Evolutionary conservation across 768 basidiomycete species (phyloP).

Genomic region (Podaxis rugospora): DNA sequence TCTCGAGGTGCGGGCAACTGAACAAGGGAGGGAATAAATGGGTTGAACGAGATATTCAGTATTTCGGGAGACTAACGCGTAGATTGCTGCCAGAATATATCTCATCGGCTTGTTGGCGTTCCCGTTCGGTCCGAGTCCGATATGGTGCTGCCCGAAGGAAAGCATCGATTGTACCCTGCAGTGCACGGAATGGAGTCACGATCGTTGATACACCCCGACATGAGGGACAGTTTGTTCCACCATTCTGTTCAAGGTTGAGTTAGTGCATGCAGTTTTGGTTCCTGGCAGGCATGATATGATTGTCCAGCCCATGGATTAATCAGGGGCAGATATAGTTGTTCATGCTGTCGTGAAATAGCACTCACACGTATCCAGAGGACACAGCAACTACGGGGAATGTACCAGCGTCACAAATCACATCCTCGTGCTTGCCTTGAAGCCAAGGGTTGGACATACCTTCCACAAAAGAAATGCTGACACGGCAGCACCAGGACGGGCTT

Average conservation of each 20-base stretch:
- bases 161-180: slow-evolving; percentile 70
- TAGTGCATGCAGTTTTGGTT: slow-evolving; percentile 1
- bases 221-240: slow-evolving; percentile 79
- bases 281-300: neutral
- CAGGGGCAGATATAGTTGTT: neutral
- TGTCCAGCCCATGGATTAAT: neutral
- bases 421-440: neutral
- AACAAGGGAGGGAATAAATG: neutral
- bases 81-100: slow-evolving; percentile 63
- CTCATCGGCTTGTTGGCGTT: slow-evolving; percentile 79
- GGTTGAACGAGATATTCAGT: neutral
- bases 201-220: slow-evolving; percentile 68
- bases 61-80: slow-evolving; percentile 44
- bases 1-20: slow-evolving; percentile 77
- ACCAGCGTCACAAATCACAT: slow-evolving; percentile 4
- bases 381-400: slow-evolving; percentile 53
- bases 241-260: slow-evolving; percentile 48
- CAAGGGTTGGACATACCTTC: slow-evolving; percentile 50
- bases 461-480: slow-evolving; percentile 90
- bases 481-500: slow-evolving; percentile 77
- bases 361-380: slow-evolving; percentile 81
- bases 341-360: slow-evolving; percentile 15
- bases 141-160: slow-evolving; percentile 69
- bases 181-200: slow-evolving; percentile 66
- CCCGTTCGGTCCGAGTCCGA: slow-evolving; percentile 60